Evolutionary conservation across 306 rosid genomes (phyloP).

Genomic region (Hippophae gyantsensis): DNA sequence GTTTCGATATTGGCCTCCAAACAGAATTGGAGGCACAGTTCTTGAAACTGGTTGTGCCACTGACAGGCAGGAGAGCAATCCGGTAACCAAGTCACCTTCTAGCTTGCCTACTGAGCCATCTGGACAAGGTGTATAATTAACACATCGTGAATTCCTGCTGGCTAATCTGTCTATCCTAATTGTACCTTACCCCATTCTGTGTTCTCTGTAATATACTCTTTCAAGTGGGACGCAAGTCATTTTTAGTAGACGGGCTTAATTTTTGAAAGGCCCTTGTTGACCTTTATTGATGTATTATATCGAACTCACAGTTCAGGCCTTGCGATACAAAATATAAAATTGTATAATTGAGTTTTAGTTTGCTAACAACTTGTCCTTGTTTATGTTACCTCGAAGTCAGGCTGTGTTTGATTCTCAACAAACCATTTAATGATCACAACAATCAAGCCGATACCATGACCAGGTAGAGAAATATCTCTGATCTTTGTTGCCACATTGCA

Average conservation of each 20-base stretch:
- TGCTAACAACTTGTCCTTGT: too few species aligned
- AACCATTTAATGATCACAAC: too few species aligned
- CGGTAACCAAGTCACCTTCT: slow-evolving; percentile 28
- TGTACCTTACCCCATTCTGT: background rate
- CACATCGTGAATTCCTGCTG: background rate
- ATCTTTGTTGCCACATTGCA: too few species aligned
- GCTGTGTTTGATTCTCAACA: too few species aligned
- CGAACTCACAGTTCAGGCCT: background rate
- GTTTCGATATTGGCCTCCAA: slow-evolving; percentile 91
- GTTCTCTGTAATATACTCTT: background rate
- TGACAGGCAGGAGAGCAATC: slow-evolving; percentile 41
- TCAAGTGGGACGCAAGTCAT: background rate
- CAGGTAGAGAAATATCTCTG: too few species aligned
- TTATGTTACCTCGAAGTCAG: too few species aligned
- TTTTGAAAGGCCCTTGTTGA: slow-evolving; percentile 13
- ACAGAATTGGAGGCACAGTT: slow-evolving; percentile 64
- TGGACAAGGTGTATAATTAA: slow-evolving; percentile 5
- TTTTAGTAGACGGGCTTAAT: slow-evolving; percentile 3
- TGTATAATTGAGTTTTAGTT: too few species aligned
- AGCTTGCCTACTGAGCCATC: background rate
- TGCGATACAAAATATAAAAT: too few species aligned
- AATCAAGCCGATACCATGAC: too few species aligned
- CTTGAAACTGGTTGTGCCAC: slow-evolving; percentile 50
- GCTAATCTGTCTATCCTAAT: background rate
- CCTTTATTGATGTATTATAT: slow-evolving; percentile 5